These are phyloP conservation scores for Nakataea oryzae DNA, from an alignment of 2,329 filamentous ascomycete species.

Conservation along the genomic window DNA sequence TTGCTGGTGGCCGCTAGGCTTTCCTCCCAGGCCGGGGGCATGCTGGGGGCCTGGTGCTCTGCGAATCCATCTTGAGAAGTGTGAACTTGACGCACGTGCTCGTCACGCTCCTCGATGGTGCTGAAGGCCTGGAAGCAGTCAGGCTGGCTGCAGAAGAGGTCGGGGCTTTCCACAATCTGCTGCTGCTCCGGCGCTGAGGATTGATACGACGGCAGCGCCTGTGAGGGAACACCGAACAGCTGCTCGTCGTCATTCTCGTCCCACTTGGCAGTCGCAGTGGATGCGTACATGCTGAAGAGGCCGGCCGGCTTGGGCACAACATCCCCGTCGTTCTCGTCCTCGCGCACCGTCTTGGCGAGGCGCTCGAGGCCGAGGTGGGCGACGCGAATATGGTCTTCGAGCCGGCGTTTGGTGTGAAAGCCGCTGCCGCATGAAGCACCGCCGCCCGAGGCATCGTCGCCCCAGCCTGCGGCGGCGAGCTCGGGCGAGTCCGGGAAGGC, in stretches of 20 bases:
- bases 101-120: neutral
- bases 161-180: neutral
- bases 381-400: slow-evolving; percentile 78
- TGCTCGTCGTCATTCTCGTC: neutral
- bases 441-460: slow-evolving; percentile 23
- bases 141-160: neutral
- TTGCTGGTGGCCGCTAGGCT: neutral
- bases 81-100: neutral
- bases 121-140: neutral
- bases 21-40: neutral
- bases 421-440: slow-evolving; percentile 52
- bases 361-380: slow-evolving; percentile 59
- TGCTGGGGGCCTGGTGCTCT: neutral
- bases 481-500: slow-evolving; percentile 43
- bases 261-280: neutral
- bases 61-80: neutral
- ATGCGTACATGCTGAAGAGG: slow-evolving; percentile 1
- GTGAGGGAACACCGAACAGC: neutral
- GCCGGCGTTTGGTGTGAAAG: slow-evolving; percentile 65
- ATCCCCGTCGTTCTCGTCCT: slow-evolving; percentile 4
- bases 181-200: neutral
- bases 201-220: too few species aligned
- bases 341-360: slow-evolving; percentile 16
- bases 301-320: slow-evolving; percentile 15
- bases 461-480: slow-evolving; percentile 45